Percentiles rank a stretch among this genome's conserved stretches.
Evolutionary conservation across 495 filamentous ascomycete genomes (phyloP).

Genomic region (Thermothielavioides terrestris): DNA sequence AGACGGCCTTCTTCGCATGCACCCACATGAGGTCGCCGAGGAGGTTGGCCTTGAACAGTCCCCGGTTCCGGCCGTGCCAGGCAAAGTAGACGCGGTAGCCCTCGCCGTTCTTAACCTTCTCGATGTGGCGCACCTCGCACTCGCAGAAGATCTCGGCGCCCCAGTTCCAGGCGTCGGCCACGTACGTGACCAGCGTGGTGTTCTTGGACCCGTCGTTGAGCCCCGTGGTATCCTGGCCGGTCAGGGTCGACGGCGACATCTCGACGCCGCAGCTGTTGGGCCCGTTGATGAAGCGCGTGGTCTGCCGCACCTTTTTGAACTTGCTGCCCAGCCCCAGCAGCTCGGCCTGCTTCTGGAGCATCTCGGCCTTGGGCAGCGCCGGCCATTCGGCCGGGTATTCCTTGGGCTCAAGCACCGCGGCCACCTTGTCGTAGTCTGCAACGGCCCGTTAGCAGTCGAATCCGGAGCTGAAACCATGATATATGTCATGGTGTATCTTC

Average conservation of each 20-base stretch:
- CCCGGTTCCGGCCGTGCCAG: slow-evolving; percentile 54
- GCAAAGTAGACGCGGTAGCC: slow-evolving; percentile 59
- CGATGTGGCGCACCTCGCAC: slow-evolving; percentile 59
- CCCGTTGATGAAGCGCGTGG: slow-evolving; percentile 52
- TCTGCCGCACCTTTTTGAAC: slow-evolving; percentile 51
- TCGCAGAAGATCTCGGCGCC: slow-evolving; percentile 66
- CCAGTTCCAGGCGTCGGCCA: slow-evolving; percentile 69
- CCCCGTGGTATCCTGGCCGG: slow-evolving; percentile 55
- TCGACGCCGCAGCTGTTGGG: slow-evolving; percentile 53
- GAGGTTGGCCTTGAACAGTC: slow-evolving; percentile 47
- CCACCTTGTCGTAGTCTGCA: slow-evolving; percentile 49
- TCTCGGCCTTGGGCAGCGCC: slow-evolving; percentile 43
- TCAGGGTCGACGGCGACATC: slow-evolving; percentile 50
- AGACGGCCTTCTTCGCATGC: slow-evolving; percentile 50
- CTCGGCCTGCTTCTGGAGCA: slow-evolving; percentile 50
- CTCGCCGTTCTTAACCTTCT: slow-evolving; percentile 38
- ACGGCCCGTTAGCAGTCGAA: not conserved
- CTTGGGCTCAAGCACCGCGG: slow-evolving; percentile 49
- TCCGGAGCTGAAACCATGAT: too few relatives aligned
- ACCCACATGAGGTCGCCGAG: slow-evolving; percentile 62
- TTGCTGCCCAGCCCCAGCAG: slow-evolving; percentile 41
- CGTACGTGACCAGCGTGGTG: slow-evolving; percentile 55
- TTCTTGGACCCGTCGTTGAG: slow-evolving; percentile 62
- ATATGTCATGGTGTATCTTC: too few relatives aligned
- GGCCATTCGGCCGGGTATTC: slow-evolving; percentile 51